Base-by-base conservation (phyloP, 2,329 filamentous ascomycete genomes). In the Botrytis squamosa region DNA sequence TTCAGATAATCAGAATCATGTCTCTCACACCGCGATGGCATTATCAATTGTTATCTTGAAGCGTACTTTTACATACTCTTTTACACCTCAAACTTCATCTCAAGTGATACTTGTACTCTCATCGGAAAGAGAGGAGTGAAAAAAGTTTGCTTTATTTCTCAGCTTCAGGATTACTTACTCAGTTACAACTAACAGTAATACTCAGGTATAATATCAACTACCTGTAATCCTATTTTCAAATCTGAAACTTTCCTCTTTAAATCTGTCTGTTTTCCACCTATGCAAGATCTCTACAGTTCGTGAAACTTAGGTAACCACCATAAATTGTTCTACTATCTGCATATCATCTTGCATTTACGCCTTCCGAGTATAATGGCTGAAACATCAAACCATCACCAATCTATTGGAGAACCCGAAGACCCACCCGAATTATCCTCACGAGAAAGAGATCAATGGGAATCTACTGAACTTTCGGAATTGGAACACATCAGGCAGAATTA, bases 401-500 rank as follows among this genome's bases (percentile, higher is more conserved):
- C 64, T 14, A 38, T 60, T 60, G 71, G 67, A 65, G 44, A 65
- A 71, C 70, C 77, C 66, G 74, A 57, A 67, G 74, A 71, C 36
- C 40, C 38, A 59, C 72, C 65, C 29, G 55, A 72, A 25, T 22
- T 42, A 44, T 60, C 46, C 38, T n/a, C 55, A 36, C 71, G 66
- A 44, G 74, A 76, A 52, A 76, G 74, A 75, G 75, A 78, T 74
- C 75, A 75, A 74, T 75, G 75, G 52, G 78, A 79, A 74, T 74
- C 78, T 10, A 80, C 78, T 36, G 80, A 81, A 49, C 71, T 72
- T 20, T 72, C 71, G 40, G 57, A 52, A 68, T 67, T 81, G 46
- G 74, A 73, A 40, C 73, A 73, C 38, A 52, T 79, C 38, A 76
- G 76, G 72, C 73, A 74, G 57, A 77, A 79, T 66, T 80, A 80